phyloP scores from a whole-genome alignment of 805 yeast species.

The Barnettozyma salicaria region DNA sequence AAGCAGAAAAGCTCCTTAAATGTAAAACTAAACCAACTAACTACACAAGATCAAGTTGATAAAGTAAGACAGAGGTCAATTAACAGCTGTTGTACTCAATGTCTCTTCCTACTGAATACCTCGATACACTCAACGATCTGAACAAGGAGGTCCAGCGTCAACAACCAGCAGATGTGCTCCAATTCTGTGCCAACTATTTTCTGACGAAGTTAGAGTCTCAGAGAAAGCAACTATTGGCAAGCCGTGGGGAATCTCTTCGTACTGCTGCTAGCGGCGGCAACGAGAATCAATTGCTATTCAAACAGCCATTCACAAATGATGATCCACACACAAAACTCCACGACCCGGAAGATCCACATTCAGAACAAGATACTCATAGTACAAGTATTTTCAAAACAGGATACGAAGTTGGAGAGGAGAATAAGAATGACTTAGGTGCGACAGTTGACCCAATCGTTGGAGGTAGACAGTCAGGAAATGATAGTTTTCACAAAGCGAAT shows the following conservation, averaged over 20 bases:
- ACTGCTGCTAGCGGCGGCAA: background rate
- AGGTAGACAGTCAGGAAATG: background rate
- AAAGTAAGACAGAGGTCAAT: background rate
- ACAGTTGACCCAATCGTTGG: constrained; percentile 20
- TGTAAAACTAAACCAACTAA: no score
- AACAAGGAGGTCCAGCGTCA: constrained; percentile 48
- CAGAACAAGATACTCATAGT: constrained; percentile 8
- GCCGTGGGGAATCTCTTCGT: constrained; percentile 19
- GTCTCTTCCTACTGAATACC: constrained; percentile 34
- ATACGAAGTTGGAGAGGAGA: constrained; percentile 22
- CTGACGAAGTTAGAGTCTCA: constrained; percentile 55
- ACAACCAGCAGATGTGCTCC: constrained; percentile 64
- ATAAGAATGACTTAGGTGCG: constrained; percentile 12
- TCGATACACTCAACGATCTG: constrained; percentile 56
- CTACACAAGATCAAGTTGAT: no score
- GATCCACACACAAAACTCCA: constrained; percentile 52
- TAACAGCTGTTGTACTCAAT: constrained; percentile 11
- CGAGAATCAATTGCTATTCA: constrained; percentile 13
- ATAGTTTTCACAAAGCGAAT: constrained; percentile 6
- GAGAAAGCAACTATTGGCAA: constrained; percentile 46
- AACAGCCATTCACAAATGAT: constrained; percentile 51
- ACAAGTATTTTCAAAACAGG: constrained; percentile 19
- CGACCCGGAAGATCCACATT: constrained; percentile 24
- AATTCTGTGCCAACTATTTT: constrained; percentile 73
- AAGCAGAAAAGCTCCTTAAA: constrained; percentile 1